A percentile compares a stretch with the other conserved stretches of the same genome.
phyloP scores from a whole-genome alignment of 2,329 filamentous ascomycete genomes.

The Dendryphion nanum region DNA sequence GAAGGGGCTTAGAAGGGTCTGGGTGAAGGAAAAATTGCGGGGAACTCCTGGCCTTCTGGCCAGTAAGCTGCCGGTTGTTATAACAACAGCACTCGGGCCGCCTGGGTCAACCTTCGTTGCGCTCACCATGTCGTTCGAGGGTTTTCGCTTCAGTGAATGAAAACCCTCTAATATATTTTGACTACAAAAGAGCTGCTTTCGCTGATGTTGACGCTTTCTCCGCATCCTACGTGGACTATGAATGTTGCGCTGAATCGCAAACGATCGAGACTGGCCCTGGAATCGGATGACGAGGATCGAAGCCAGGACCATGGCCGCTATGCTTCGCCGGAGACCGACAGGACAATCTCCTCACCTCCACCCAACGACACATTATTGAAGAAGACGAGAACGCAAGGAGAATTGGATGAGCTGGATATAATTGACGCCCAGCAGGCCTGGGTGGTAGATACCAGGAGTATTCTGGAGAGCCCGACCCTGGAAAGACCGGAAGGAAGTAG shows the following conservation, averaged over 20 bases:
- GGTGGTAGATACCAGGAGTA: constrained; percentile 29
- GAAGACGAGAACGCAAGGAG: constrained; percentile 33
- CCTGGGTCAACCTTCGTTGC: no score
- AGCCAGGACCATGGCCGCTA: not conserved
- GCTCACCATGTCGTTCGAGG: no score
- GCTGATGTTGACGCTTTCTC: no score
- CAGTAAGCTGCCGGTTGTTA: not conserved
- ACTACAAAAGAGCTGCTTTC: no score
- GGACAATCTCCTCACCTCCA: not conserved
- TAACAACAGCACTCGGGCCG: constrained; percentile 4
- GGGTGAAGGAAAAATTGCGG: no score
- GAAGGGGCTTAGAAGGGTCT: no score
- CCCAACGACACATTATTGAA: constrained; percentile 27
- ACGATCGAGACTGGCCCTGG: constrained; percentile 30
- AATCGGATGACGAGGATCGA: constrained; percentile 23
- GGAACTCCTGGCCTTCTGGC: no score
- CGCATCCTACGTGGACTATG: constrained; percentile 24
- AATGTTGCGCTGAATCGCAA: constrained; percentile 29
- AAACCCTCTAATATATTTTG: no score
- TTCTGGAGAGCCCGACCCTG: constrained; percentile 28
- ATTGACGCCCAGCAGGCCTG: constrained; percentile 28
- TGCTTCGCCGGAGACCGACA: no score
- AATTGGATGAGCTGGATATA: constrained; percentile 35
- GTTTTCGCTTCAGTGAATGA: no score
- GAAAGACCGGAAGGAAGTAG: constrained; percentile 12